Evolutionary conservation across 495 filamentous ascomycete genomes (phyloP).

Genomic region (Neurospora tetrasperma): DNA sequence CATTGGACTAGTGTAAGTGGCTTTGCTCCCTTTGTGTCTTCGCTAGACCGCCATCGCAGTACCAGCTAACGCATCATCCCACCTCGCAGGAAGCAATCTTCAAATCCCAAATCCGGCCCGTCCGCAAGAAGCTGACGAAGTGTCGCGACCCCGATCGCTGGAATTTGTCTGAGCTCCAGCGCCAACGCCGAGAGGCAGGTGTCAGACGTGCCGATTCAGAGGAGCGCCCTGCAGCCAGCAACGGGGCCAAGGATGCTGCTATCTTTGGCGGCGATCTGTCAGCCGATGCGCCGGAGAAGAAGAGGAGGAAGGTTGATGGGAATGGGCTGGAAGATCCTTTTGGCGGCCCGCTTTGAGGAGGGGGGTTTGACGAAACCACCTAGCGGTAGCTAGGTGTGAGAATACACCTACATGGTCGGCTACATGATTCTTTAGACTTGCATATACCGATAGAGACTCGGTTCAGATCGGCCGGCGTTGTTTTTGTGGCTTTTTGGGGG

Average conservation of each 20-base stretch:
- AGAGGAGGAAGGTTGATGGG: slow-evolving; percentile 50
- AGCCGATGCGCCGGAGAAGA: slow-evolving; percentile 28
- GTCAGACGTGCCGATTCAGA: slow-evolving; percentile 32
- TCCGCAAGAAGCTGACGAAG: slow-evolving; percentile 65
- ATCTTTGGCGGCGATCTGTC: slow-evolving; percentile 30
- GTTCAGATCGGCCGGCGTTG: not conserved
- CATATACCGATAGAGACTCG: not conserved
- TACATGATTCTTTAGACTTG: not conserved
- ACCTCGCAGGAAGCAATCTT: slow-evolving; percentile 20
- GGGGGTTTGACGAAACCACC: not conserved
- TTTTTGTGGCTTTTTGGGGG: not conserved
- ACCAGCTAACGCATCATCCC: not conserved
- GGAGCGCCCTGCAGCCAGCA: slow-evolving; percentile 8
- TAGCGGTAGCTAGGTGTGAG: not conserved
- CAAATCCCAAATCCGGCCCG: slow-evolving; percentile 35
- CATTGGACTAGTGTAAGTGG: slow-evolving; percentile 33
- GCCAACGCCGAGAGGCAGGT: slow-evolving; percentile 33
- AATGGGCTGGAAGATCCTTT: slow-evolving; percentile 47
- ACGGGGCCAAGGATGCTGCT: slow-evolving; percentile 31
- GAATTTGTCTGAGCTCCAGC: slow-evolving; percentile 50
- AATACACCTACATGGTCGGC: not conserved
- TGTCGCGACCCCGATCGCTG: slow-evolving; percentile 65
- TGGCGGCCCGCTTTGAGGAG: slow-evolving; percentile 31
- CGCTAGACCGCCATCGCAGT: not conserved
- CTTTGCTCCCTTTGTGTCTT: not conserved